Evolutionary conservation across 495 filamentous ascomycete genomes (phyloP), one percentile per base, ranked within the genome.

Genomic region (Daldinia decipiens): DNA sequence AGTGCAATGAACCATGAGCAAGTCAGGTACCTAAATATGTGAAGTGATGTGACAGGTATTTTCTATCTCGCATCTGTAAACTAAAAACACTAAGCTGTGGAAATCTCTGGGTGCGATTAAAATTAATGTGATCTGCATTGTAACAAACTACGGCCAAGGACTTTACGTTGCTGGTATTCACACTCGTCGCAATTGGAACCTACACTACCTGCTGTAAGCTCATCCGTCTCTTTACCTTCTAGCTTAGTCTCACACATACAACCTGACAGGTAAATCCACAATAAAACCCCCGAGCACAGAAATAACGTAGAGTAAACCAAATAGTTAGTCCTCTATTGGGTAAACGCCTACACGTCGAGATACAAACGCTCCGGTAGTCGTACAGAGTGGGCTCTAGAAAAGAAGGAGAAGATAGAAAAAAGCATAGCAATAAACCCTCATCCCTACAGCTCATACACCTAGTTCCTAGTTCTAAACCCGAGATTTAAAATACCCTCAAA

Each of bases 331-430:
- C 40, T 70, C 60, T 69, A 63, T 63, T 63, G 13, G 36, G 24
- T 24, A 59, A 50, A 70, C 60, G 31, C 60, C 59, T 59, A 59
- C 55, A 70, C 67, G 43, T 45, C 13, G 21, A 12, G 53, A 59
- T 21, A 43, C 36, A 59, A 58, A 54, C 60, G 45, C 60, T 55
- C 32, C 54, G 27, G 51, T 57, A 56, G 5, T 43, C 53, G 21
- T 63, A 69, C 66, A 50, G 32, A 24, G 21, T 12, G 12, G 34
- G 17, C 24, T 17, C 26, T 21, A 29, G 9, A 15, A 13, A 54
- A 26, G 24, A 38, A 21, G 9, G 9, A 38, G 34, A 24, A 57
- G 24, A 38, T 1, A 57, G 2, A 39, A 24, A 32, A 39, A 13
- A 34, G 32, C 12, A 40, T 39, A 26, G n/a, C 5, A 19, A 11